These are phyloP conservation scores for Yamadazyma philogaea DNA, from an alignment of 805 yeast species.

Conservation along the genomic window DNA sequence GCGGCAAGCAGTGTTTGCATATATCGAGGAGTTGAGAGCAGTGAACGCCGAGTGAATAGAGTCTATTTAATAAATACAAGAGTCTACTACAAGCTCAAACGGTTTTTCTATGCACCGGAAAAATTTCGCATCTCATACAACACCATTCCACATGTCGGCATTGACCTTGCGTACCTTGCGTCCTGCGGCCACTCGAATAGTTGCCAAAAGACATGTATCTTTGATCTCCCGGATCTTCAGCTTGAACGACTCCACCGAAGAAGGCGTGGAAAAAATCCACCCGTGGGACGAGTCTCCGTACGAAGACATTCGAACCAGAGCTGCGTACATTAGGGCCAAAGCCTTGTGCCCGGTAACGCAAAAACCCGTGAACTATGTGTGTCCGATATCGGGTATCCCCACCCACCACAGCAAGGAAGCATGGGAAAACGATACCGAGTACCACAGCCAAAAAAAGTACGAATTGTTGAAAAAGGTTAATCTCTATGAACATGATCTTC, in stretches of 20 bases:
- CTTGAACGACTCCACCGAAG: constrained; percentile 30
- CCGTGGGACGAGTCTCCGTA: constrained; percentile 93
- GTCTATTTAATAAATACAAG: too few species aligned
- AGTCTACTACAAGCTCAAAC: too few species aligned
- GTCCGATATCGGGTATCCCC: constrained; percentile 94
- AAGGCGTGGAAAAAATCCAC: constrained; percentile 27
- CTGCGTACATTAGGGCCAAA: constrained; percentile 82
- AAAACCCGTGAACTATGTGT: constrained; percentile 74
- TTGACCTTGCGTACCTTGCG: constrained; percentile 1
- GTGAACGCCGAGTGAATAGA: not conserved
- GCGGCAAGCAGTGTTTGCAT: not conserved
- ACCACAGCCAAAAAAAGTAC: constrained; percentile 64
- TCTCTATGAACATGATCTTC: constrained; percentile 88
- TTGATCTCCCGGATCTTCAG: constrained; percentile 38
- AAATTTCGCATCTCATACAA: constrained; percentile 1
- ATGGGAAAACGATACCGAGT: constrained; percentile 76
- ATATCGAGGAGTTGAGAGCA: not conserved
- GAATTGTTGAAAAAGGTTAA: constrained; percentile 82
- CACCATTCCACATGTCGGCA: not conserved
- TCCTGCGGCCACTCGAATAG: constrained; percentile 1
- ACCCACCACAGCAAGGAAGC: constrained; percentile 90
- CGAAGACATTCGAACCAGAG: constrained; percentile 82
- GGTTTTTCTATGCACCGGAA: not conserved
- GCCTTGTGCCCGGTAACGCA: constrained; percentile 91
- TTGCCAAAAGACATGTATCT: constrained; percentile 25